Evolutionary conservation across 2,329 filamentous ascomycete species (phyloP), one percentile per base, ranked within the genome.

Genomic region (Exophiala sp.): DNA sequence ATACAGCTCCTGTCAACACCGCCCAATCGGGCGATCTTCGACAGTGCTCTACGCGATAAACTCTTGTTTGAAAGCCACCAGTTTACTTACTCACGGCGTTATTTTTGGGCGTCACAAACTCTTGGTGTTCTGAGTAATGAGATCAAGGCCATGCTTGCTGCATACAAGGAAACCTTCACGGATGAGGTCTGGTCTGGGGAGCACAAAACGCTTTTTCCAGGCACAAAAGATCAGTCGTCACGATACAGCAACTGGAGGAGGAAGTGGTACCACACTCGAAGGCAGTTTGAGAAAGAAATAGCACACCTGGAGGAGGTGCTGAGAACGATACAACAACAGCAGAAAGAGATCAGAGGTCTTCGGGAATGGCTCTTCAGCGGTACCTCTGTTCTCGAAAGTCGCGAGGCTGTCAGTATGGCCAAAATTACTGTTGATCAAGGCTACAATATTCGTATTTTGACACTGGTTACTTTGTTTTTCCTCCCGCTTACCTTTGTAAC

Each of bases 361-460:
- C 68, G 80, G 45, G 79, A 83, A 52, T 79, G 83, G 62, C 71
- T 83, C 0, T 83, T 83, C 63, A 77, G 71, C 29, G 80, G 80
- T 1, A 82, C 79, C 10, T 57, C 72, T 2, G 80, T 84, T 48
- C 75, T 80, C 58, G 80, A 83, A 62, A 76, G 73, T 34, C 67
- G 80, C 11, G 75, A 80, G 57, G 79, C 76, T 13, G 80, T 84
- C 29, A 78, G 82, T 50, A 62, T 73, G 41, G 68, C 71, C 1
- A 70, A 71, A 39, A 74, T 75, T 10, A 75, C 74, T 0, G 72
- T 77, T 16, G 67, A 75, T 48, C 80, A 83, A 61, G 79, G 80
- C 76, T 24, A 69, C 34, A 70, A 70, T 27, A 63, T 70, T 9
- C 64, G 65, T 27, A 59, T 70, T 0, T 60, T 70, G 37, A 70